These are phyloP conservation scores for Ceratocystis albifundus DNA, from an alignment of 2,329 filamentous ascomycete genomes.

Conservation along the genomic window DNA sequence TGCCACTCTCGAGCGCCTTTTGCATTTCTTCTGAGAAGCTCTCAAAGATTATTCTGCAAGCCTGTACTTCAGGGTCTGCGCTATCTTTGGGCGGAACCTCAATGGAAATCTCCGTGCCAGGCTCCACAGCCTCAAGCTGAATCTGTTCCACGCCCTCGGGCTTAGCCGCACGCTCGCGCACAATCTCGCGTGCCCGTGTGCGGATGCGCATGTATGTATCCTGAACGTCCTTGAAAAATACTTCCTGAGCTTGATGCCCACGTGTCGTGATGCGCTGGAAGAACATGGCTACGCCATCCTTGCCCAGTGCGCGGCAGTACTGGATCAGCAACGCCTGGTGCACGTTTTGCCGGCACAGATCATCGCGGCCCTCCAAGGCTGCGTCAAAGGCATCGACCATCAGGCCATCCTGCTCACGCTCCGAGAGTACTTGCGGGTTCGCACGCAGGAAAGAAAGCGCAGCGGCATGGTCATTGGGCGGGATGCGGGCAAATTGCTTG, in stretches of 20 bases:
- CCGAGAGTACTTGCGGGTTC: conserved; percentile 66
- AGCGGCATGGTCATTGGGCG: conserved; percentile 58
- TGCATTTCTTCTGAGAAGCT: conserved; percentile 70
- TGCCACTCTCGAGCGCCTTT: conserved; percentile 75
- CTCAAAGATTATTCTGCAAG: conserved; percentile 67
- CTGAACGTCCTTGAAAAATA: conserved; percentile 89
- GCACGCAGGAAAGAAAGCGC: conserved; percentile 66
- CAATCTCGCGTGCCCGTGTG: conserved; percentile 61
- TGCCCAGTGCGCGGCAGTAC: conserved; percentile 83
- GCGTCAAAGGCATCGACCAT: conserved; percentile 86
- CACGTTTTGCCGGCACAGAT: conserved; percentile 74
- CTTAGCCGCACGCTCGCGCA: conserved; percentile 41
- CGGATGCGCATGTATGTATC: conserved; percentile 76
- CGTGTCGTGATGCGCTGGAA: conserved; percentile 90
- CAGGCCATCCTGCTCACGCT: conserved; percentile 82
- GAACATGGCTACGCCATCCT: conserved; percentile 80
- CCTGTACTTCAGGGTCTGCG: conserved; percentile 51
- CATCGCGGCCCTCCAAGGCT: conserved; percentile 62
- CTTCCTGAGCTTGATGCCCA: conserved; percentile 76
- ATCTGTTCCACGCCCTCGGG: conserved; percentile 76
- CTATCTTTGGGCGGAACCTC: conserved; percentile 59
- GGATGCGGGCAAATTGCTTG: conserved; percentile 72
- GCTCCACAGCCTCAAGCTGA: conserved; percentile 91
- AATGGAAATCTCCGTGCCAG: conserved; percentile 84
- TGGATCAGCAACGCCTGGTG: conserved; percentile 88